Base-by-base conservation (phyloP, 345 rosid species). In the Linum lewisii region DNA sequence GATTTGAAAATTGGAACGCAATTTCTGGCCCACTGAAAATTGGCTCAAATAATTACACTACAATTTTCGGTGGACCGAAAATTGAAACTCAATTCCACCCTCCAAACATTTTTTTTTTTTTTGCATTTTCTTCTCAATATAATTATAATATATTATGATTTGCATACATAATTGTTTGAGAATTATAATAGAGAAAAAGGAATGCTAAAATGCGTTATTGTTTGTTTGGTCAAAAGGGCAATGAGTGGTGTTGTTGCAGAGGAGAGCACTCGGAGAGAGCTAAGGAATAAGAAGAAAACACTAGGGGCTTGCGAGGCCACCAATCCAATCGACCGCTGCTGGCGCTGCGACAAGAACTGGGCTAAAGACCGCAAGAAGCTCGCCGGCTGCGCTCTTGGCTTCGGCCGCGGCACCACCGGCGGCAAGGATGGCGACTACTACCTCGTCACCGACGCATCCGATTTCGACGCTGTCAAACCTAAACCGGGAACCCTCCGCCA, bases 311-410 rank as follows among this genome's bases (percentile, higher is more conserved):
- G 64, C 55, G 9, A 16, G 44, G 64, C 64, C 54, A 24, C 23
- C 37, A 62, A 51, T 56, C 57, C 65, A 13, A 62, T 62, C 18
- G 65, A 62, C 57, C 45, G 47, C 8, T 62, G 65, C 57, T 62
- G 65, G 65, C 38, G 65, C 9, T 51, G 57, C 65, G 29, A 51
- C n/a, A 22, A n/a, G 10, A 62, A 62, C 65, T 62, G 58, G 65
- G 65, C 65, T 21, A 21, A 19, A 11, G 29, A 62, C 25, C 58
- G 65, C 25, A 21, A 51, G 25, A 51, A 13, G 57, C 50, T 62
- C 3, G 65, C 65, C 20, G 57, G 21, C 10, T 62, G 65, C 53
- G 58, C 47, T 47, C 47, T 51, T 2, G 58, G 65, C 4, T 62
- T 62, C 13, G 65, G 57, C 58, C 24, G 57, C 24, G 7, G 25